Conservation (phyloP, 768 basidiomycete species). For the Leccinellum albellum region DNA sequence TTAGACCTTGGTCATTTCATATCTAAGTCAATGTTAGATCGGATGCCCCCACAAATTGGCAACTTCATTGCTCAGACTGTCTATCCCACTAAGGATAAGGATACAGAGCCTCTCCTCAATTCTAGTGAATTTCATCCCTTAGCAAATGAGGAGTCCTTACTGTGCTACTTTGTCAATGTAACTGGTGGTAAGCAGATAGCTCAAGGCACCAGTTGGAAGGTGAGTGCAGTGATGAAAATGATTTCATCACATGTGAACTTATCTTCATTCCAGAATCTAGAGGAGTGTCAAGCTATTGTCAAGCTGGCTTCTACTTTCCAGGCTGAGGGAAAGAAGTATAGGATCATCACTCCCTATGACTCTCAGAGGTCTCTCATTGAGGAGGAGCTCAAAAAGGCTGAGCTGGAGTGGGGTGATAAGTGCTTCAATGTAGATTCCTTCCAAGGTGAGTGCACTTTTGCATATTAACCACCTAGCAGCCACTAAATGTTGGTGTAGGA, state of each 20-base stretch:
- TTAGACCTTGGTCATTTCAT: not conserved
- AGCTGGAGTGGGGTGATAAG: constrained; percentile 60
- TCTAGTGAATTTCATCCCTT: constrained; percentile 52
- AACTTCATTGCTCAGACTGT: constrained; percentile 63
- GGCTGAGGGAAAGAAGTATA: constrained; percentile 44
- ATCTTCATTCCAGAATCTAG: constrained; percentile 47
- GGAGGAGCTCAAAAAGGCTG: constrained; percentile 43
- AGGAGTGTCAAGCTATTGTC: constrained; percentile 55
- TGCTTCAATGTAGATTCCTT: constrained; percentile 79
- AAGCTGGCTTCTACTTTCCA: constrained; percentile 57
- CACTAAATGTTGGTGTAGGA: constrained; percentile 39
- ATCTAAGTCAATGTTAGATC: constrained; percentile 44
- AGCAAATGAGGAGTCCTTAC: constrained; percentile 32
- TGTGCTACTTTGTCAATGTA: constrained; percentile 69
- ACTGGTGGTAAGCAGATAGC: constrained; percentile 36
- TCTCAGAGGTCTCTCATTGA: constrained; percentile 63
- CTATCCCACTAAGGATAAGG: constrained; percentile 47
- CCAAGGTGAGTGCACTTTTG: constrained; percentile 51
- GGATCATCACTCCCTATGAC: constrained; percentile 82
- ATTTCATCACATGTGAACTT: not conserved
- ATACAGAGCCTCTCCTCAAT: constrained; percentile 35
- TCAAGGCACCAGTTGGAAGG: constrained; percentile 38
- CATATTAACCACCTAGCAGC: not conserved
- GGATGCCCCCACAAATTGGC: constrained; percentile 82
- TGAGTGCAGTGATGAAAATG: constrained; percentile 12